phyloP scores from a whole-genome alignment of 1,284 basidiomycete species.

The Neolentinus lepideus region DNA sequence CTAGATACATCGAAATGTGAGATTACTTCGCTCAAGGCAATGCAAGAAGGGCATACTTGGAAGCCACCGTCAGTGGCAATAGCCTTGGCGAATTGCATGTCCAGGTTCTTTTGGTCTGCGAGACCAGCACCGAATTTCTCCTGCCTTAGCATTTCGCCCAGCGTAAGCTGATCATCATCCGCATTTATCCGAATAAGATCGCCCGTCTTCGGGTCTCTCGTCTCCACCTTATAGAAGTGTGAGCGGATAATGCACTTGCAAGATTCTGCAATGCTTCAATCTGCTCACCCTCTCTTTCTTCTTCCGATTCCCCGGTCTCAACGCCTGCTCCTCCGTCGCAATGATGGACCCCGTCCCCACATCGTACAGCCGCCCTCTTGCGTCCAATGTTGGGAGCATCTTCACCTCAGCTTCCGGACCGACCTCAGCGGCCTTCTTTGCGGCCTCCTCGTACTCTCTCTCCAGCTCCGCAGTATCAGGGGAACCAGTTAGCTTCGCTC shows the following conservation, averaged over 20 bases:
- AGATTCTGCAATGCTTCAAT: neutral
- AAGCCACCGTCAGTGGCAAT: constrained; percentile 88
- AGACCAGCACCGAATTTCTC: constrained; percentile 88
- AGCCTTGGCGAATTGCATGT: constrained; percentile 83
- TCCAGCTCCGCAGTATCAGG: constrained; percentile 73
- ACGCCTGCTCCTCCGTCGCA: constrained; percentile 36
- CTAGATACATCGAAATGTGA: constrained; percentile 26
- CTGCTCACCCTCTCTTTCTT: constrained; percentile 70
- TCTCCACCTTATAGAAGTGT: constrained; percentile 62
- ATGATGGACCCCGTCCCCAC: constrained; percentile 61
- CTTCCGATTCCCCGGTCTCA: constrained; percentile 61
- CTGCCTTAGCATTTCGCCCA: constrained; percentile 90
- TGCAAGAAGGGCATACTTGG: constrained; percentile 41
- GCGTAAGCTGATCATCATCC: constrained; percentile 82
- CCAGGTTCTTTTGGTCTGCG: constrained; percentile 85
- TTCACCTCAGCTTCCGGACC: constrained; percentile 58
- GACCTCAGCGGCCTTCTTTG: constrained; percentile 38
- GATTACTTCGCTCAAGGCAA: neutral
- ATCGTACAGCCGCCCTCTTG: constrained; percentile 83
- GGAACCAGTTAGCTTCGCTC: constrained; percentile 80
- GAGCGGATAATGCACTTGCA: neutral
- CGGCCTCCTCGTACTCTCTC: constrained; percentile 72
- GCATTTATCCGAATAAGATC: constrained; percentile 81
- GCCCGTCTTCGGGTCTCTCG: constrained; percentile 82
- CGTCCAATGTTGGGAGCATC: constrained; percentile 89